phyloP scores from a whole-genome alignment of 1,139 yeast species.

The Diutina neorugosa region DNA sequence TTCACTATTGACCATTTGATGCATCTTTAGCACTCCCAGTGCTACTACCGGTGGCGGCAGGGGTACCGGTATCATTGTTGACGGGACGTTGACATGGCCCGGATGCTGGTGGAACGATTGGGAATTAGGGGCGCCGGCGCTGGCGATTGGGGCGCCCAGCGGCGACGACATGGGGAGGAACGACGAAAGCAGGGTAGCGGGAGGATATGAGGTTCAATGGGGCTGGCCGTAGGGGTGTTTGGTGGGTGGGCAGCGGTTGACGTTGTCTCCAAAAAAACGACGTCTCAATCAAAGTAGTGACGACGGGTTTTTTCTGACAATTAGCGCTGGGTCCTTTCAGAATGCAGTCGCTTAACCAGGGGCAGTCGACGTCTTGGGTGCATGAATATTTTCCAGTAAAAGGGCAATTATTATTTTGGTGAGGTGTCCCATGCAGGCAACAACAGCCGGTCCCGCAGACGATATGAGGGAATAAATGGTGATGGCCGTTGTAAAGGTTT shows the following conservation, averaged over 20 bases:
- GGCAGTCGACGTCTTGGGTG: neutral
- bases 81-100: neutral
- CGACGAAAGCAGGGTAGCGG: neutral
- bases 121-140: neutral
- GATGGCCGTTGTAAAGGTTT: neutral
- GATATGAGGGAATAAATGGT: neutral
- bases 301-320: neutral
- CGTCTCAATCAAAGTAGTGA: neutral
- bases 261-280: neutral
- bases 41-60: neutral
- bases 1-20: conserved; percentile 2
- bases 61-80: neutral
- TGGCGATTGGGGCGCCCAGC: neutral
- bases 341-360: neutral
- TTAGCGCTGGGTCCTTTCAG: neutral
- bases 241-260: neutral
- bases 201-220: neutral
- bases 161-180: neutral
- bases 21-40: neutral
- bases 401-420: neutral
- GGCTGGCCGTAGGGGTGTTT: neutral
- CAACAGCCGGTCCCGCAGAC: neutral
- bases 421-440: neutral
- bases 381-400: neutral
- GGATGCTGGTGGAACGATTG: neutral